A percentile compares a stretch with the other conserved stretches of the same genome.
Evolutionary conservation across 1,284 basidiomycete species (phyloP).

Genomic region (Leccinum brunneo-olivaceum): DNA sequence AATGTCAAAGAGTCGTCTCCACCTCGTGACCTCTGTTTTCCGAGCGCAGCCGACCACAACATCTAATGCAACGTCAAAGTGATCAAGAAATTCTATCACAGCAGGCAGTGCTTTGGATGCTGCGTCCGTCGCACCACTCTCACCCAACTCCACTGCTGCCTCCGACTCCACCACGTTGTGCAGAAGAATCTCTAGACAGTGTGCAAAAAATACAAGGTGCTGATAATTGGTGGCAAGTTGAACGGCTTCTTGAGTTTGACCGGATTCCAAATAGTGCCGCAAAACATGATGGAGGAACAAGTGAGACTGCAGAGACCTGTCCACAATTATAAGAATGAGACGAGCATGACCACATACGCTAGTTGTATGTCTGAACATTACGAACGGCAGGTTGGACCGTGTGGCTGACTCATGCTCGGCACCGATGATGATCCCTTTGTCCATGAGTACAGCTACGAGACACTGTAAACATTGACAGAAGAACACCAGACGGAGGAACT

Average conservation of each 20-base stretch:
- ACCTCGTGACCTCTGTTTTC: conserved; percentile 92
- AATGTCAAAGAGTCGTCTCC: conserved; percentile 83
- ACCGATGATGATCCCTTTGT: conserved; percentile 97
- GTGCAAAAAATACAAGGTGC: conserved; percentile 86
- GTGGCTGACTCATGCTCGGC: conserved; percentile 84
- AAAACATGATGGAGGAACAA: conserved; percentile 93
- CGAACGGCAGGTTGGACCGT: conserved; percentile 78
- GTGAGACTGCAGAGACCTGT: conserved; percentile 59
- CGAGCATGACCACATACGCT: conserved; percentile 49
- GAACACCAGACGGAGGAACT: conserved; percentile 31
- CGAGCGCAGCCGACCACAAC: conserved; percentile 95
- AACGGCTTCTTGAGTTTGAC: conserved; percentile 75
- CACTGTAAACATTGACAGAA: conserved; percentile 4
- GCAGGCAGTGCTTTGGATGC: conserved; percentile 44
- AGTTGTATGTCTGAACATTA: conserved; percentile 88
- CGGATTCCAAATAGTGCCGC: conserved; percentile 72
- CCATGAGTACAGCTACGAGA: conserved; percentile 84
- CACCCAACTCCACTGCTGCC: conserved; percentile 33
- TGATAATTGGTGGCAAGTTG: conserved; percentile 84
- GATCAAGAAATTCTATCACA: conserved; percentile 88
- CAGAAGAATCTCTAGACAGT: conserved; percentile 89
- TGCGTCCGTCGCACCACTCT: conserved; percentile 24
- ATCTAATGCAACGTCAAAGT: conserved; percentile 86
- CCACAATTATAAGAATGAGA: conserved; percentile 2
- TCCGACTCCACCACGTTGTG: conserved; percentile 95